Evolutionary conservation across 768 basidiomycete species (phyloP), one percentile per base, ranked within the genome.

Genomic region (Amanita rubescens): DNA sequence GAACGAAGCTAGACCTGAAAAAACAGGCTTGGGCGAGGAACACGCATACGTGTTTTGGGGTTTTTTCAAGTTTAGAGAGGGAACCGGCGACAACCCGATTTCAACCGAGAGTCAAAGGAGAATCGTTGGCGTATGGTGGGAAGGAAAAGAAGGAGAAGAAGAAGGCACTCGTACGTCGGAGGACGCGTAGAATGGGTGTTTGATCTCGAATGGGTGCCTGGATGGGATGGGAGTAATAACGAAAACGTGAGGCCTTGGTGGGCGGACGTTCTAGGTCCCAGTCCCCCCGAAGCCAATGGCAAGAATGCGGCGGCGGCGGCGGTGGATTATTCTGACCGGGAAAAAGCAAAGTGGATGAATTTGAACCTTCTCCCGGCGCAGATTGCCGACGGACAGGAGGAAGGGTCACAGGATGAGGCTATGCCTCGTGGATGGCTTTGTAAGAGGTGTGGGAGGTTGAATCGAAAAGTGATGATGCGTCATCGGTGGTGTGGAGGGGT

Each of bases 341-440:
- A n/a, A n/a, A n/a, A n/a, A n/a, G n/a, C n/a, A n/a, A n/a, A n/a
- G n/a, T 38, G 2, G 35, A 5, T 20, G 17, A 14, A 22, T 8
- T 27, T 49, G 7, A 49, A 49, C 47, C 25, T 55, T 1, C 15
- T 55, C 27, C 48, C 46, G 9, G 38, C 38, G 32, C 54, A 55
- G 38, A 17, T 48, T 12, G 44, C n/a, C 15, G 46, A 55, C 6
- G 54, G 48, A 11, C 46, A 55, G 19, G 54, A 55, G 20, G 54
- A 38, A 11, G 54, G 48, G 14, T 48, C 54, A 0, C 9, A 37
- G 35, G 54, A 55, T n/a, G 54, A 55, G 9, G 46, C 46, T 14
- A 55, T 49, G 46, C 45, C 46, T 0, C 48, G 47, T 3, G 54
- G 54, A 5, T 55, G 54, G 54, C 34, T 55, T n/a, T 55, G 54